Evolutionary conservation across 352 stramenopile species (phyloP).

Genomic region (Chrysophaeum taylorii): DNA sequence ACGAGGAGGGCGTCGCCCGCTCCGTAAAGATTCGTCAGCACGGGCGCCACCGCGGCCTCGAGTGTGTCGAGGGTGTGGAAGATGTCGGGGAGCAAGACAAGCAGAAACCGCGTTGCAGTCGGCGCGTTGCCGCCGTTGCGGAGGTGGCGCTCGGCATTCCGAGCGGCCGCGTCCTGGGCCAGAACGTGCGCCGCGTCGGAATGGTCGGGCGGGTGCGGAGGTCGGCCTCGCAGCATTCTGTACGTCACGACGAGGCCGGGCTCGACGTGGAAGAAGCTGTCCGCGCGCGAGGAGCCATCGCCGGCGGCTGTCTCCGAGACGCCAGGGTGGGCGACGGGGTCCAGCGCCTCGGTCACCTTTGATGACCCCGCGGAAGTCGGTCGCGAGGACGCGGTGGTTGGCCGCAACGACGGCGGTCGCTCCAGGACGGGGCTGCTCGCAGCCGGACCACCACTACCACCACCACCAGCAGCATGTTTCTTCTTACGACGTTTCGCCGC

Average conservation of each 20-base stretch:
- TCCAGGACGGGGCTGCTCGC: too few relatives aligned
- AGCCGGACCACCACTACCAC: too few relatives aligned
- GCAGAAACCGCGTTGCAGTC: slow-evolving; percentile 18
- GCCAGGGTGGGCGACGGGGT: neutral
- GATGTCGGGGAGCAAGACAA: slow-evolving; percentile 31
- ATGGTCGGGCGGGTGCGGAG: too few relatives aligned
- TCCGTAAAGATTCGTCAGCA: slow-evolving; percentile 16
- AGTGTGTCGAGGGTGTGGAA: slow-evolving; percentile 35
- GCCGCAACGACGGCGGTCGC: too few relatives aligned
- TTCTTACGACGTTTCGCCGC: neutral
- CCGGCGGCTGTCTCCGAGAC: too few relatives aligned
- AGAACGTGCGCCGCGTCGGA: neutral
- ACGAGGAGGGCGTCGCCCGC: slow-evolving; percentile 24
- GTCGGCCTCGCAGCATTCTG: slow-evolving; percentile 22
- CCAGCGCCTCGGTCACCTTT: neutral
- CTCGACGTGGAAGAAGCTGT: slow-evolving; percentile 7
- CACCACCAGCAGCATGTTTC: too few relatives aligned
- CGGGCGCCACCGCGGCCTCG: slow-evolving; percentile 12
- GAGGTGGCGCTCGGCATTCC: neutral
- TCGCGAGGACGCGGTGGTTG: too few relatives aligned
- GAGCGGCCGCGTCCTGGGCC: neutral
- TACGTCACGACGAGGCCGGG: slow-evolving; percentile 23
- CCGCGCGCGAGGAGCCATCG: too few relatives aligned
- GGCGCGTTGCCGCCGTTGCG: neutral
- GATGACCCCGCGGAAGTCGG: too few relatives aligned